phyloP scores from a whole-genome alignment of 768 basidiomycete genomes.

The Sporobolomyces roseus region DNA sequence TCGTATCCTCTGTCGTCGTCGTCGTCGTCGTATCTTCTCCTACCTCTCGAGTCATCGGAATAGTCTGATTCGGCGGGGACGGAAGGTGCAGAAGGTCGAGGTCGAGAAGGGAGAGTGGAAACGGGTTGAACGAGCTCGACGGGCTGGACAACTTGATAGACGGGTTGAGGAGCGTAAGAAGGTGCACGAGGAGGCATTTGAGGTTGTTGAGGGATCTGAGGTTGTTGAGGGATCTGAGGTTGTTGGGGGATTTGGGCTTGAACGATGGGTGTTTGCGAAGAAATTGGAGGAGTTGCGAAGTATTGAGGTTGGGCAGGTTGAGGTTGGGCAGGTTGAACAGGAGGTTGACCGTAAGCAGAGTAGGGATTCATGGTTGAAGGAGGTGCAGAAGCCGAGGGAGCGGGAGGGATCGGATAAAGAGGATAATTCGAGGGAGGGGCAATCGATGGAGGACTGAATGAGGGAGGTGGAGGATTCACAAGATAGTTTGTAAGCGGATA shows the following conservation, averaged over 20 bases:
- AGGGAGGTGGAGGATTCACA: too few species aligned
- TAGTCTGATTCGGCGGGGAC: constrained; percentile 1
- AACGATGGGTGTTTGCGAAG: too few species aligned
- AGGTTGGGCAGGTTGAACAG: not conserved
- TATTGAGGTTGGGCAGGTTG: not conserved
- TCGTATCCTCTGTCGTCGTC: not conserved
- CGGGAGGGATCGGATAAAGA: constrained; percentile 2
- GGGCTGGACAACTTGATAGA: constrained; percentile 12
- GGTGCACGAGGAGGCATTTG: not conserved
- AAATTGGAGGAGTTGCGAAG: too few species aligned
- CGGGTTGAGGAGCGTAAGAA: not conserved
- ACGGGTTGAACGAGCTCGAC: constrained; percentile 16
- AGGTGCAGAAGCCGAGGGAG: constrained; percentile 1
- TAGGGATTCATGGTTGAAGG: constrained; percentile 9
- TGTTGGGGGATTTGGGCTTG: too few species aligned
- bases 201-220: constrained; percentile 6
- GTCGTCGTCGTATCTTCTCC: not conserved
- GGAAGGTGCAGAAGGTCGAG: constrained; percentile 10
- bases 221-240: not conserved
- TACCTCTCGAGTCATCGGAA: not conserved
- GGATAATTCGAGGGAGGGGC: not conserved
- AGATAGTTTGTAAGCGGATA: not conserved
- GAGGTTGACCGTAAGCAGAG: too few species aligned
- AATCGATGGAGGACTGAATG: not conserved
- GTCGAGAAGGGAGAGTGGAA: not conserved